Evolutionary conservation across 1,284 basidiomycete genomes (phyloP).

Genomic region (Cutaneotrichosporon sp.): DNA sequence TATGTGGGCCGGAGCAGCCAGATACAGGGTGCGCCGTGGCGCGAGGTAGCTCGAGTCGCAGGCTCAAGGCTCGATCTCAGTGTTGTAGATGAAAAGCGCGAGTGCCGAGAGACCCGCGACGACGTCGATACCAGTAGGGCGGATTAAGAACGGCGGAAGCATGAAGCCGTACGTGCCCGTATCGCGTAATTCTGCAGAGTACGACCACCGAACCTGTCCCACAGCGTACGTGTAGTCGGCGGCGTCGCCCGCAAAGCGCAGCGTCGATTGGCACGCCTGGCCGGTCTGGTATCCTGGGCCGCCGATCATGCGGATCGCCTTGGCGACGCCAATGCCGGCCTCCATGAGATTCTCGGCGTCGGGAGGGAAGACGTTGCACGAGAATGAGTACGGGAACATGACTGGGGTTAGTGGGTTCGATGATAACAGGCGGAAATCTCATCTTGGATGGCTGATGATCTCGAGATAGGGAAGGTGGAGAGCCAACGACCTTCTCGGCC

Average conservation of each 20-base stretch:
- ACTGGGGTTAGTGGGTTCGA: constrained; percentile 36
- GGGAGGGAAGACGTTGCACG: constrained; percentile 65
- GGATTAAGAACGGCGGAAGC: constrained; percentile 69
- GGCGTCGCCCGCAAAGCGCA: constrained; percentile 69
- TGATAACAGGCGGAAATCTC: background rate
- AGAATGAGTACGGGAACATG: constrained; percentile 70
- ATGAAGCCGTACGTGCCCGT: constrained; percentile 83
- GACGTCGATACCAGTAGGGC: constrained; percentile 75
- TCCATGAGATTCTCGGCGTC: constrained; percentile 82
- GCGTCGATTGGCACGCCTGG: constrained; percentile 66
- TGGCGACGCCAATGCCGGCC: constrained; percentile 68
- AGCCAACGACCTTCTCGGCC: background rate
- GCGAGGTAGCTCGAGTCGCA: background rate
- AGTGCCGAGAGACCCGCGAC: constrained; percentile 65
- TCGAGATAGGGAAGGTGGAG: background rate
- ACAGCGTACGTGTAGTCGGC: constrained; percentile 72
- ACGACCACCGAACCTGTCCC: constrained; percentile 69
- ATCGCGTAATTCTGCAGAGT: constrained; percentile 73
- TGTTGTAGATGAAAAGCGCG: constrained; percentile 62
- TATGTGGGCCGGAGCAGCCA: background rate
- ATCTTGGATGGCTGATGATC: no score
- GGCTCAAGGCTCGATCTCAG: constrained; percentile 32
- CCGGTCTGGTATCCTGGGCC: constrained; percentile 64
- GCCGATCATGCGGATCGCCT: constrained; percentile 61
- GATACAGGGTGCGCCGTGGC: background rate